Conservation (phyloP, 2,329 filamentous ascomycete species). For the Penicillium olsonii region DNA sequence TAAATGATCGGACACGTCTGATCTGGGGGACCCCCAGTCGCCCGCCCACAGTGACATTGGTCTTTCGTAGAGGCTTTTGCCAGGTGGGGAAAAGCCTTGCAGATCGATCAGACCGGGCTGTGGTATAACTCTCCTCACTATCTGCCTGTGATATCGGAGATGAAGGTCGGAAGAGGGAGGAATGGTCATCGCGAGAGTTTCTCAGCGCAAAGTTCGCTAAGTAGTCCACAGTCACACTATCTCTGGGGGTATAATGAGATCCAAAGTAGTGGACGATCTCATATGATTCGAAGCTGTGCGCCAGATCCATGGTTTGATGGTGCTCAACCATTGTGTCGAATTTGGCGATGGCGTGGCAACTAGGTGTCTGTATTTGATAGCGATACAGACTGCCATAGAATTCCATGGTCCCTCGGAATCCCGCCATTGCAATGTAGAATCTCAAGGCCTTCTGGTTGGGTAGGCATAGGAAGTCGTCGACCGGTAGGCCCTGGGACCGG, state of each 20-base stretch:
- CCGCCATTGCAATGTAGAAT: not conserved
- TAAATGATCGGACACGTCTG: not conserved
- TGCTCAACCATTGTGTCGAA: not conserved
- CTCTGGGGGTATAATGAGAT: not conserved
- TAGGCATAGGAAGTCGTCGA: not conserved
- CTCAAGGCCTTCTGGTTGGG: not conserved
- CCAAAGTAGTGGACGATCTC: not conserved
- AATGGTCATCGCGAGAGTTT: not conserved
- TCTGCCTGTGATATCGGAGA: not conserved
- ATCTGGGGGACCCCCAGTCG: not conserved
- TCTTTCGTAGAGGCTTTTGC: not conserved
- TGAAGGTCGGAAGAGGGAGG: not conserved
- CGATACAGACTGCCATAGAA: not conserved
- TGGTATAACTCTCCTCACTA: not conserved
- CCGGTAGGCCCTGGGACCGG: constrained; percentile 9
- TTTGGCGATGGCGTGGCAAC: not conserved
- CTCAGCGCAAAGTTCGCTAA: not conserved
- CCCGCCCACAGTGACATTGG: not conserved
- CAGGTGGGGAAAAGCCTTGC: not conserved
- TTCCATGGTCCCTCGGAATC: not conserved
- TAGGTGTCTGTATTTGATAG: not conserved
- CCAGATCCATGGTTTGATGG: not conserved
- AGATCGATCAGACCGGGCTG: not conserved
- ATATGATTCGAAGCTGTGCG: not conserved
- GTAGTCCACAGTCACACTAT: not conserved